Evolutionary conservation across 2,329 filamentous ascomycete species (phyloP), one percentile per base, ranked within the genome.

Genomic region (Cercospora zeina): DNA sequence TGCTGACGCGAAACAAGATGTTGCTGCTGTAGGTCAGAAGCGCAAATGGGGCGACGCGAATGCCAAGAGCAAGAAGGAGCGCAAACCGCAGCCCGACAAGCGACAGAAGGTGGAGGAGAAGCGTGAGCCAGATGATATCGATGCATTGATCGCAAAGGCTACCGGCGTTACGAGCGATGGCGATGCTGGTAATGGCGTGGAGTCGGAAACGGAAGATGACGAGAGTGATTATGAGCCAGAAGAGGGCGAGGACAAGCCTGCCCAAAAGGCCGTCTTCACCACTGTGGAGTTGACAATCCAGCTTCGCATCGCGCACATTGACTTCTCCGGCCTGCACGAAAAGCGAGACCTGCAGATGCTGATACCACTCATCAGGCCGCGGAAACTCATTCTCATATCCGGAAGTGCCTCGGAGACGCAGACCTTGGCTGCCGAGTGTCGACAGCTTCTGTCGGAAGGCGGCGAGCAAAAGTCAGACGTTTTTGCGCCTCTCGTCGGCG

Each of bases 341-440:
- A 93, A 93, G 75, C 89, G 93, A 68, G 96, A 91, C 75, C 80
- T 99, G 54, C 91, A 93, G 76, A 97, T 97, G 88, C 79, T 99
- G 58, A 91, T 99, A 54, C 95, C 95, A 0, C 84, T 97, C 5
- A 96, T 99, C 68, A 88, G 93, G 71, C 95, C 95, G 5, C 88
- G 93, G 59, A 99, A 99, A 75, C 83, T 99, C 57, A 96, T 99
- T 66, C 83, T 99, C n/a, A 85, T 96, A 2, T 89, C 89, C 31
- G 95, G 95, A 30, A 88, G 85, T 71, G 81, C 84, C 64, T 85
- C 88, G 16, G 95, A 99, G 74, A 97, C 93, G 0, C 78, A 84
- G 61, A 81, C 86, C 1, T 83, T 97, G 21, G 93, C 93, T 1
- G 82, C 85, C 8, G 91, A 96, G 75, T 96, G 91, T 75, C 86